Evolutionary conservation across 164 flowering plant species (phyloP), one percentile per base, ranked within the genome.

Genomic region (Tinospora cordifolia): DNA sequence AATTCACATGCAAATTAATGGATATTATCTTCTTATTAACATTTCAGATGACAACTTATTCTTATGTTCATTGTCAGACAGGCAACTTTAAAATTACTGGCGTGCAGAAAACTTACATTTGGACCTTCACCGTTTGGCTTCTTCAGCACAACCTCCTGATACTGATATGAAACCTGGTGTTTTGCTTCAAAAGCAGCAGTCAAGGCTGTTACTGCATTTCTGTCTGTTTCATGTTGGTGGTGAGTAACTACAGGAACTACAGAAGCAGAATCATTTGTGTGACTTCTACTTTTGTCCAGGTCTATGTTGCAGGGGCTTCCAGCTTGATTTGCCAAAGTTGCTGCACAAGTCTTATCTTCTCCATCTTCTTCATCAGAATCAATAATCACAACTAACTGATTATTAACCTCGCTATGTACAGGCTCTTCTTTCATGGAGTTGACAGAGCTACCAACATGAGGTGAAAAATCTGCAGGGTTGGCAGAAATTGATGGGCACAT

Each of bases 331-430:
- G 4, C 60, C 57, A 62, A 41, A 21, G 30, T 38, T 2, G 51
- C 40, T 62, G 34, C 62, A 0, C 26, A 39, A 69, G 63, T 36
- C 26, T 46, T 63, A 47, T 40, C 73, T 49, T 2, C 69, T 68
- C 27, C 66, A 41, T 79, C 79, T 47, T 83, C 87, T 58, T 82
- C 87, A 76, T 85, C 88, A 19, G 85, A 85, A 46, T 81, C 83
- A 62, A 83, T 15, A 74, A 77, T 71, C 19, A 80, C 69, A 40
- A 82, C 71, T 10, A 71, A 66, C 24, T 39, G 70, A 8, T 12
- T 22, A 17, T n/a, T 34, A 12, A 10, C 27, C 30, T 66, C 54
- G 22, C 21, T 19, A 34, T 19, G 67, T 0, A 24, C 60, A 67
- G 14, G 11, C 3, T 6, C 21, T 47, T 21, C 47, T 67, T 67